phyloP scores from a whole-genome alignment of 345 rosid species.

The Mercurialis annua region DNA sequence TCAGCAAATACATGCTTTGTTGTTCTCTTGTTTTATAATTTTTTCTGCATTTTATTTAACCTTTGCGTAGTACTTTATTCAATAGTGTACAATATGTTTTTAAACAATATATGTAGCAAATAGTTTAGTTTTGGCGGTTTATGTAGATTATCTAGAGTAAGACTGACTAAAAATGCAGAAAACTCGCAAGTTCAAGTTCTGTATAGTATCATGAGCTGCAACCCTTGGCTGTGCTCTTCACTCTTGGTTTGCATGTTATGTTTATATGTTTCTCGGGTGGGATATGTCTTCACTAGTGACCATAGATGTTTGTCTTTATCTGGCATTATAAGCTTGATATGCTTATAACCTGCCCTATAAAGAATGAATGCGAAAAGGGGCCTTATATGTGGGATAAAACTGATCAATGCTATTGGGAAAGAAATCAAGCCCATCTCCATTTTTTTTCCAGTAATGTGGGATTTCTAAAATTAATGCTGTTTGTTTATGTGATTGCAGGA shows the following conservation, averaged over 20 bases:
- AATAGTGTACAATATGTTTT: too few species aligned
- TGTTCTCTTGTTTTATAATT: background rate
- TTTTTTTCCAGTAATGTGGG: too few species aligned
- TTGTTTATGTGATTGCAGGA: constrained; percentile 62
- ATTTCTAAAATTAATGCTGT: background rate
- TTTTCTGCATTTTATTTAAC: too few species aligned
- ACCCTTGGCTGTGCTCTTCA: background rate
- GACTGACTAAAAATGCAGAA: background rate
- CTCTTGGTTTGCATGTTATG: background rate
- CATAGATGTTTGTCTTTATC: background rate
- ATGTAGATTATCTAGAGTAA: too few species aligned
- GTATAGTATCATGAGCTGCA: background rate
- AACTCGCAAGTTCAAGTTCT: background rate
- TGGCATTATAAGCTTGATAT: too few species aligned
- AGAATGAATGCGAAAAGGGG: too few species aligned
- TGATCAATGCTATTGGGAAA: background rate
- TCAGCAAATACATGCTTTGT: constrained; percentile 18
- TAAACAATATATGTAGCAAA: background rate
- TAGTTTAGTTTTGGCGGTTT: too few species aligned
- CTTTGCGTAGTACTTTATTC: background rate
- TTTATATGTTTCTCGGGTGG: background rate
- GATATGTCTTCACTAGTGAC: background rate
- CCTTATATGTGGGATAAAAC: too few species aligned
- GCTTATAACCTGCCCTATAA: too few species aligned
- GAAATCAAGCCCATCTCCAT: background rate